Evolutionary conservation across 805 yeast genomes (phyloP), one percentile per base, ranked within the genome.

Genomic region (Candida tallmaniae): DNA sequence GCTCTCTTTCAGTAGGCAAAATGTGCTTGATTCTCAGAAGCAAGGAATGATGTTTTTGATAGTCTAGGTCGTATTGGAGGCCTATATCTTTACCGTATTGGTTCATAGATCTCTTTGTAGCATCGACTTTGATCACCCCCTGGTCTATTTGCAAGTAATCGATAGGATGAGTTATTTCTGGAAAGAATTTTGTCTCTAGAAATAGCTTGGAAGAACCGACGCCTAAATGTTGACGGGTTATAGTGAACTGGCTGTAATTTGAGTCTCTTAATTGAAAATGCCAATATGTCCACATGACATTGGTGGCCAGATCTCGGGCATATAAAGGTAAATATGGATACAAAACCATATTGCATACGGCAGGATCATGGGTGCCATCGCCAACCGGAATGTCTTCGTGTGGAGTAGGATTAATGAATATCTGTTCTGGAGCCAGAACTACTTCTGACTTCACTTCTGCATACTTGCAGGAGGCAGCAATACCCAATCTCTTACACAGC

Each of bases 271-370:
- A 26, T 19, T 36, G 29, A 18, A 33, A 38, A 1, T 23, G 3
- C 45, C 45, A 41, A 28, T 29, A 34, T 11, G 28, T 7, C 41
- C 45, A 36, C 13, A 38, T 13, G 13, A 39, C 11, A 13, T 17
- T 32, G 9, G 20, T 24, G 7, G 35, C 31, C 17, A 39, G 42
- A 29, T 42, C 46, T 13, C 25, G 34, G 1, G 35, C 27, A 25
- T 36, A 26, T 2, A 35, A 8, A 6, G 42, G 42, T n/a, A 24
- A 12, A 25, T 29, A 29, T 4, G 45, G 45, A 6, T n/a, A n/a
- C n/a, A n/a, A n/a, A n/a, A n/a, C n/a, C n/a, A n/a, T n/a, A n/a
- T n/a, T n/a, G n/a, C n/a, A n/a, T n/a, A n/a, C n/a, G n/a, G n/a
- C n/a, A n/a, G n/a, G n/a, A n/a, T n/a, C n/a, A n/a, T n/a, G n/a